These are phyloP conservation scores for Hanseniaspora occidentalis DNA, from an alignment of 805 yeast genomes.

Conservation along the genomic window DNA sequence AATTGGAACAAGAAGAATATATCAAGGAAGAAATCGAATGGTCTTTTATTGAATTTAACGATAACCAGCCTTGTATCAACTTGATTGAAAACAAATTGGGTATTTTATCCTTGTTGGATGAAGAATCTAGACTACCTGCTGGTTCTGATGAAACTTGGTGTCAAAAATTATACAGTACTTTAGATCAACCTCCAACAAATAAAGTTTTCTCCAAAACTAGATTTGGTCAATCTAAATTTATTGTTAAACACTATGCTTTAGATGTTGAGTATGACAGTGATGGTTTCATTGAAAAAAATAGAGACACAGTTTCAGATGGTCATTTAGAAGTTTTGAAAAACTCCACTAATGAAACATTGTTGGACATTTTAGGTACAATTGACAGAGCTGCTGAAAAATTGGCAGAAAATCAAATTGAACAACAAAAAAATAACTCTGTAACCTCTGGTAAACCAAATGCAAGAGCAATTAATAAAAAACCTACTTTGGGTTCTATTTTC, in stretches of 20 bases:
- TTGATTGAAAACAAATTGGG: conserved; percentile 85
- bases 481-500: conserved; percentile 91
- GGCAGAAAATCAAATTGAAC: conserved; percentile 27
- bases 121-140: conserved; percentile 88
- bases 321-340: conserved; percentile 73
- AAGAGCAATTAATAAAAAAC: conserved; percentile 52
- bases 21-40: conserved; percentile 86
- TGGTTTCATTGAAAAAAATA: conserved; percentile 91
- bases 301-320: conserved; percentile 96
- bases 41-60: conserved; percentile 92
- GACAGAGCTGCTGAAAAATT: conserved; percentile 41
- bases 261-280: conserved; percentile 87
- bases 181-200: conserved; percentile 65
- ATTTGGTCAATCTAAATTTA: conserved; percentile 82
- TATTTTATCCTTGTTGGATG: conserved; percentile 77
- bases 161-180: conserved; percentile 74
- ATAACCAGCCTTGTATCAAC: conserved; percentile 92
- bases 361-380: conserved; percentile 49
- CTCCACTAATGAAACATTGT: conserved; percentile 53
- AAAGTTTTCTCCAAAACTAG: conserved; percentile 84
- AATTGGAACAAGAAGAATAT: conserved; percentile 92
- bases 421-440: conserved; percentile 15
- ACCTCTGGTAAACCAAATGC: conserved; percentile 29
- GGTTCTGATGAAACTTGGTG: conserved; percentile 91
- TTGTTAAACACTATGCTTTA: conserved; percentile 87